A percentile compares a stretch with the other conserved stretches of the same genome.
These are phyloP conservation scores for Trichophyton benhamiae DNA, from an alignment of 2,329 filamentous ascomycete genomes.

Conservation along the genomic window DNA sequence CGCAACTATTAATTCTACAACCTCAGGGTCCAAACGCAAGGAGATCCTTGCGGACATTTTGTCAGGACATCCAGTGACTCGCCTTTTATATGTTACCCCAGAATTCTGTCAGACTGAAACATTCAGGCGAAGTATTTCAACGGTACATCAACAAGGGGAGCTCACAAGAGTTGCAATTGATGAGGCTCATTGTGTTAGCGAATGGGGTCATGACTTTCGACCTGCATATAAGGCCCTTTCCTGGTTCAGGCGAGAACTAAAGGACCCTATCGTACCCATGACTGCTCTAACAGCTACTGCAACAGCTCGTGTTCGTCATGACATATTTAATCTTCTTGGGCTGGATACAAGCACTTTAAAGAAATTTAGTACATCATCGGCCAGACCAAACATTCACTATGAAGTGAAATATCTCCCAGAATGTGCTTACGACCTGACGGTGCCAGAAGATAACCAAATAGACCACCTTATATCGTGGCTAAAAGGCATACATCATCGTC, in stretches of 20 bases:
- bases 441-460: conserved; percentile 45
- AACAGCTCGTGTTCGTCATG: conserved; percentile 64
- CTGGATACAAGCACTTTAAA: conserved; percentile 53
- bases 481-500: conserved; percentile 56
- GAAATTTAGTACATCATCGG: conserved; percentile 71
- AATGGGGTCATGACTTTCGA: conserved; percentile 98
- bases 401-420: conserved; percentile 57
- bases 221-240: conserved; percentile 75
- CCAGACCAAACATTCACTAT: conserved; percentile 75
- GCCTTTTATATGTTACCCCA: conserved; percentile 85
- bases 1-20: conserved; percentile 77
- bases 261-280: conserved; percentile 71
- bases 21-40: conserved; percentile 50
- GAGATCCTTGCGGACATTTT: conserved; percentile 68
- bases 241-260: conserved; percentile 59
- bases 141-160: conserved; percentile 68
- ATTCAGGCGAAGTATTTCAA: conserved; percentile 61
- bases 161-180: conserved; percentile 82
- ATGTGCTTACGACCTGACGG: conserved; percentile 18
- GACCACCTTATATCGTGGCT: conserved; percentile 72
- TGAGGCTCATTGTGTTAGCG: conserved; percentile 92
- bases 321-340: conserved; percentile 65
- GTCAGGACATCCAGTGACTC: conserved; percentile 70
- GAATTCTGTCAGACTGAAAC: conserved; percentile 68
- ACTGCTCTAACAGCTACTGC: conserved; percentile 90